Conservation (phyloP, 2,329 filamentous ascomycete genomes). For the Corniculantispora saksenae region DNA sequence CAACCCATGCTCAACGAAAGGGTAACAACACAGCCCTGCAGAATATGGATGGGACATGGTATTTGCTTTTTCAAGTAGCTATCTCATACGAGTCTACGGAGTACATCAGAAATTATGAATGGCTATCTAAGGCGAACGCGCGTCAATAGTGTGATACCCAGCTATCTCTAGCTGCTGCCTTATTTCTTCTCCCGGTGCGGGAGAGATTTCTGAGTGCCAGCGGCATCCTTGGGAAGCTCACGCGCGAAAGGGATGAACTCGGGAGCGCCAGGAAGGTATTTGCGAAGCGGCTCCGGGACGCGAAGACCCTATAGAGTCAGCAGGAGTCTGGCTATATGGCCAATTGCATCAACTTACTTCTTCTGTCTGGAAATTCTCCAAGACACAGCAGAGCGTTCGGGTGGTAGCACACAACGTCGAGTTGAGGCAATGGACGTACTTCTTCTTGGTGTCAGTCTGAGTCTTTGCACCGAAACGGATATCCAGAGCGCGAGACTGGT, state of each 20-base stretch:
- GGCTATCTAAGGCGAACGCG: neutral
- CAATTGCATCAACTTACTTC: slow-evolving; percentile 55
- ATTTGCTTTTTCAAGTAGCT: neutral
- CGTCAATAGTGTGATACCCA: neutral
- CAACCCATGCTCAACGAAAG: too few relatives aligned
- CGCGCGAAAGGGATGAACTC: slow-evolving; percentile 88
- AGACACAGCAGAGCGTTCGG: slow-evolving; percentile 86
- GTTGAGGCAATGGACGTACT: slow-evolving; percentile 92
- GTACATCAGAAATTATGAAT: neutral
- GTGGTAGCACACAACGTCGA: slow-evolving; percentile 89
- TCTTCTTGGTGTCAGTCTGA: slow-evolving; percentile 79
- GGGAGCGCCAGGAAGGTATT: slow-evolving; percentile 86
- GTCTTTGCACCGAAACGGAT: slow-evolving; percentile 89
- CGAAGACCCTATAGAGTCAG: slow-evolving; percentile 60
- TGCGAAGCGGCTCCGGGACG: slow-evolving; percentile 80
- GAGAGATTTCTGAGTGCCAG: slow-evolving; percentile 34
- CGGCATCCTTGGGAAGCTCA: slow-evolving; percentile 74
- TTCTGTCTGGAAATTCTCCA: slow-evolving; percentile 96
- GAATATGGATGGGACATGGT: neutral
- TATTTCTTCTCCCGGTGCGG: slow-evolving; percentile 32
- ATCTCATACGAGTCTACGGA: neutral
- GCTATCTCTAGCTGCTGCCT: neutral
- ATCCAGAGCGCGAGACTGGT: slow-evolving; percentile 91
- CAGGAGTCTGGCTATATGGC: neutral
- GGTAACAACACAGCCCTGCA: neutral